Evolutionary conservation across 805 yeast species (phyloP).

Genomic region (Kazachstania bromeliacearum): DNA sequence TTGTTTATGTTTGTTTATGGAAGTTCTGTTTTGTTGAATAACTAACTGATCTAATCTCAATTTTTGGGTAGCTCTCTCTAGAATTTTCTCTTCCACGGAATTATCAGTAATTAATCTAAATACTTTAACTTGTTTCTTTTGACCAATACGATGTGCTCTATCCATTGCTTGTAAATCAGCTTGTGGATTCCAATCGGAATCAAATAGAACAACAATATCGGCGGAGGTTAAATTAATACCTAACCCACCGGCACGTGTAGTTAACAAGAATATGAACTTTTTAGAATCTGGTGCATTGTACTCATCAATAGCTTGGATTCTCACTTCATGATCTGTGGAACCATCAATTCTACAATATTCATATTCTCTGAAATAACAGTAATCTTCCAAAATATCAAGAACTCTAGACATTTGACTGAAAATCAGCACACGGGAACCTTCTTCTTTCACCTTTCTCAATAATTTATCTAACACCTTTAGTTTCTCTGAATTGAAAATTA

Average conservation of each 20-base stretch:
- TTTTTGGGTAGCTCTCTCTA: slow-evolving; percentile 76
- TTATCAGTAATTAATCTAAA: slow-evolving; percentile 71
- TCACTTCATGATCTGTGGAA: slow-evolving; percentile 68
- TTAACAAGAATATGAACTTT: slow-evolving; percentile 64
- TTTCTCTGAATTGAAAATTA: slow-evolving; percentile 63
- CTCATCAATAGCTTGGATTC: slow-evolving; percentile 68
- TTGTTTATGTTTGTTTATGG: slow-evolving; percentile 17
- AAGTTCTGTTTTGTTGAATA: slow-evolving; percentile 61
- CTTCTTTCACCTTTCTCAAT: slow-evolving; percentile 48
- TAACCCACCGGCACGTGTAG: slow-evolving; percentile 86
- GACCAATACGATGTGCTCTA: slow-evolving; percentile 83
- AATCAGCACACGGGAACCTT: slow-evolving; percentile 70
- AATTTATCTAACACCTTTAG: slow-evolving; percentile 62
- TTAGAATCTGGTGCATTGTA: slow-evolving; percentile 66
- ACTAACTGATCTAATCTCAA: slow-evolving; percentile 72
- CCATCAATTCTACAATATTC: slow-evolving; percentile 78
- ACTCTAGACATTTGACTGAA: slow-evolving; percentile 80
- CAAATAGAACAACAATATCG: slow-evolving; percentile 64
- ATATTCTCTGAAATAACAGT: slow-evolving; percentile 58
- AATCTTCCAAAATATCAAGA: slow-evolving; percentile 73
- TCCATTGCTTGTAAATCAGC: slow-evolving; percentile 88
- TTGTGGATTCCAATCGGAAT: slow-evolving; percentile 85
- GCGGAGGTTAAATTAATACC: slow-evolving; percentile 80
- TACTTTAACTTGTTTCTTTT: slow-evolving; percentile 73
- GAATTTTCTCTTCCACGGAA: slow-evolving; percentile 74